These are phyloP conservation scores for Petasospora rhodanensis DNA, from an alignment of 1,139 yeast genomes.

Conservation along the genomic window DNA sequence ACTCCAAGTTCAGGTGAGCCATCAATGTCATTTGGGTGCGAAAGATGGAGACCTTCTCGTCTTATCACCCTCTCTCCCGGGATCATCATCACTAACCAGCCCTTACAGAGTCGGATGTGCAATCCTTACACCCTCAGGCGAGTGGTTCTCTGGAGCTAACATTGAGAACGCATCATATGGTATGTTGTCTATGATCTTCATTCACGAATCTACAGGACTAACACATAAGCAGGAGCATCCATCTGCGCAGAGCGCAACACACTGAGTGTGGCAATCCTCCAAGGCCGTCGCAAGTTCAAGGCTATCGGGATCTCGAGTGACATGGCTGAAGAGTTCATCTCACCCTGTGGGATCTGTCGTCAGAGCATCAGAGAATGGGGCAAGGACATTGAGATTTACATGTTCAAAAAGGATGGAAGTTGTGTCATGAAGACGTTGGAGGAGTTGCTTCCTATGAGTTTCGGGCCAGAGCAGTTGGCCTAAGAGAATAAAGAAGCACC, in stretches of 20 bases:
- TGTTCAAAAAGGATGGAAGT: slow-evolving; percentile 54
- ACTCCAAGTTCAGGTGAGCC: slow-evolving; percentile 66
- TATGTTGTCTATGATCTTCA: slow-evolving; percentile 5
- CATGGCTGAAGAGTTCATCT: slow-evolving; percentile 45
- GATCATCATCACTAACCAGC: slow-evolving; percentile 2
- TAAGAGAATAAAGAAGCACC: neutral
- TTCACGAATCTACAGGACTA: neutral
- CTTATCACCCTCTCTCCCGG: too few relatives aligned
- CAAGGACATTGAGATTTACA: slow-evolving; percentile 46
- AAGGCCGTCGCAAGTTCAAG: slow-evolving; percentile 43
- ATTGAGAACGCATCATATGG: slow-evolving; percentile 92
- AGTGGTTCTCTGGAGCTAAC: slow-evolving; percentile 68
- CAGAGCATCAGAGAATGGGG: slow-evolving; percentile 81
- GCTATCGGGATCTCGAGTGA: slow-evolving; percentile 76
- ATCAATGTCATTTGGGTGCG: slow-evolving; percentile 1
- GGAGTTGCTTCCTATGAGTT: slow-evolving; percentile 76
- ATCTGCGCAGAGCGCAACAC: slow-evolving; percentile 92
- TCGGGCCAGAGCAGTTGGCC: slow-evolving; percentile 75
- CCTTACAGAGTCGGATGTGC: slow-evolving; percentile 74
- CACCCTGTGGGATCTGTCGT: slow-evolving; percentile 95
- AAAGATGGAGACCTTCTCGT: too few relatives aligned
- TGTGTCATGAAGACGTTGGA: slow-evolving; percentile 43
- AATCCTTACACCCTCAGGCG: slow-evolving; percentile 48
- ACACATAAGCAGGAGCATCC: slow-evolving; percentile 41
- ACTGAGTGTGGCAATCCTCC: slow-evolving; percentile 56